Conservation (phyloP, 306 rosid genomes). For the Cicer cuneatum region DNA sequence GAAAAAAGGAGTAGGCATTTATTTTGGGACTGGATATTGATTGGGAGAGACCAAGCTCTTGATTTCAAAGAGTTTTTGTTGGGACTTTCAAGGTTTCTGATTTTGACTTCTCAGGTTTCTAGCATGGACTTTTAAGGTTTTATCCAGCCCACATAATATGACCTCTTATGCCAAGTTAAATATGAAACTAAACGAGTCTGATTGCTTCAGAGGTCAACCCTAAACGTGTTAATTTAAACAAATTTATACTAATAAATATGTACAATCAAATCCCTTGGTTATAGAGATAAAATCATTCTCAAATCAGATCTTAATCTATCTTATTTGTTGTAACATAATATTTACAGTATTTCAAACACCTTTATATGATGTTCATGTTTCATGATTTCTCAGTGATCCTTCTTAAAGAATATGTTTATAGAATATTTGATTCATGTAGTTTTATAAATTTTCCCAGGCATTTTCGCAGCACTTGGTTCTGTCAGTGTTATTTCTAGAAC, state of each 20-base stretch:
- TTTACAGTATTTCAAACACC: background rate
- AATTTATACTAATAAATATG: background rate
- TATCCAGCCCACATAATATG: background rate
- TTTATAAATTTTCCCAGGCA: slow-evolving; percentile 58
- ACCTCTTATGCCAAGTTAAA: background rate
- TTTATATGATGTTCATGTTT: slow-evolving; percentile 12
- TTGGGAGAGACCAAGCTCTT: too few species aligned
- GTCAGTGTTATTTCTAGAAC: slow-evolving; percentile 85
- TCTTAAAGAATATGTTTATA: slow-evolving; percentile 14
- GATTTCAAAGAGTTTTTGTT: background rate
- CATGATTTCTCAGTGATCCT: slow-evolving; percentile 6
- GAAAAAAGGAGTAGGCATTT: too few species aligned
- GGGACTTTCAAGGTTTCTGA: background rate
- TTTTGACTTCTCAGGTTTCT: background rate
- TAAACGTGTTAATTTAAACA: background rate
- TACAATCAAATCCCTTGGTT: background rate
- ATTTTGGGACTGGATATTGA: too few species aligned
- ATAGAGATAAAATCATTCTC: background rate
- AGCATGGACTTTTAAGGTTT: background rate
- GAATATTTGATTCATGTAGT: slow-evolving; percentile 24
- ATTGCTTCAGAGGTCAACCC: background rate
- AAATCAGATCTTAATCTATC: slow-evolving; percentile 3
- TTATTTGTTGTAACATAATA: background rate
- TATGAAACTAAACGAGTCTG: background rate
- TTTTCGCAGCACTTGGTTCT: slow-evolving; percentile 89